These are phyloP conservation scores for Exutisphaerella laricina DNA, from an alignment of 2,329 filamentous ascomycete species.

Conservation along the genomic window DNA sequence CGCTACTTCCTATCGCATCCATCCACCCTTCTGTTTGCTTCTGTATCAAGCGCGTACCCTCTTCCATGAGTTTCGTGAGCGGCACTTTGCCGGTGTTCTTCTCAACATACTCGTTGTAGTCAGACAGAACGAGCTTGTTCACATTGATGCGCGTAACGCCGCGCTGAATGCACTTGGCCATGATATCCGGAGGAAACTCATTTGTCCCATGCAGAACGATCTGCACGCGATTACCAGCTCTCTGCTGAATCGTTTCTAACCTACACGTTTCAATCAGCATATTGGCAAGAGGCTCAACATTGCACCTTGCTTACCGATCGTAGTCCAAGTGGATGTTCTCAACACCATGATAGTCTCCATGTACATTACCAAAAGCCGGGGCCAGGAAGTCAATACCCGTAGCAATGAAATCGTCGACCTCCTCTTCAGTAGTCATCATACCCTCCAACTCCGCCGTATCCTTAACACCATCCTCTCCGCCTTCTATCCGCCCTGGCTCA, in stretches of 20 bases:
- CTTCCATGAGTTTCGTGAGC: constrained; percentile 51
- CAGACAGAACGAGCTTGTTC: constrained; percentile 53
- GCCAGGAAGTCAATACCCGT: constrained; percentile 70
- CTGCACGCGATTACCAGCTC: constrained; percentile 45
- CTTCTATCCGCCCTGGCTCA: constrained; percentile 65
- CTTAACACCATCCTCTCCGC: constrained; percentile 67
- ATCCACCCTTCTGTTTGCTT: constrained; percentile 52
- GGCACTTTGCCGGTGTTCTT: constrained; percentile 48
- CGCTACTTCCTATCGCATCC: constrained; percentile 35
- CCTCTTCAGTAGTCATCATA: constrained; percentile 61
- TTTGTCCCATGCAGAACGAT: constrained; percentile 57
- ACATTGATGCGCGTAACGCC: constrained; percentile 56
- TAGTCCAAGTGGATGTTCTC: constrained; percentile 57
- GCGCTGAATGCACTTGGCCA: constrained; percentile 49
- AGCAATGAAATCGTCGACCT: constrained; percentile 63
- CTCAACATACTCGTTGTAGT: constrained; percentile 43
- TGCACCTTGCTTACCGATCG: constrained; percentile 35
- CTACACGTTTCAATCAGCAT: constrained; percentile 12
- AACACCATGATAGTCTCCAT: constrained; percentile 68
- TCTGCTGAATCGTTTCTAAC: constrained; percentile 45
- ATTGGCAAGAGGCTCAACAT: not conserved
- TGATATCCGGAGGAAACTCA: constrained; percentile 51
- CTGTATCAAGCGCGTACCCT: constrained; percentile 51
- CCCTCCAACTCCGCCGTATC: constrained; percentile 57
- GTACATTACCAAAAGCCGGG: constrained; percentile 70